These are phyloP conservation scores for Cercospora beticola DNA, from an alignment of 2,329 filamentous ascomycete species.

Conservation along the genomic window DNA sequence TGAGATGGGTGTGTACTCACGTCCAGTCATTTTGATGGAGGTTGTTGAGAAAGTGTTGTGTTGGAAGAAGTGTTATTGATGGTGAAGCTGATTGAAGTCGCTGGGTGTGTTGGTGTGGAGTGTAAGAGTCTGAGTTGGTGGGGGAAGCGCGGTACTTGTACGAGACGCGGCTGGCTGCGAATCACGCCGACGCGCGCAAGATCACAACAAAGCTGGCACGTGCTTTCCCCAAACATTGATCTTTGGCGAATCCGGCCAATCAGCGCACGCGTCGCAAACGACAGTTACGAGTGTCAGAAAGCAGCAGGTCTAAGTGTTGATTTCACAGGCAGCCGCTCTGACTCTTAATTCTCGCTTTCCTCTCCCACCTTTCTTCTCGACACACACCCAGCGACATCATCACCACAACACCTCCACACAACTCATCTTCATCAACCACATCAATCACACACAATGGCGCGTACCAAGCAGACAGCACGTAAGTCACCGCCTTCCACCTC, in stretches of 20 bases:
- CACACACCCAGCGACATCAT: conserved; percentile 26
- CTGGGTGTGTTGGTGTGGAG: conserved; percentile 28
- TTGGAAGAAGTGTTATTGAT: conserved; percentile 30
- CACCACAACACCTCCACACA: conserved; percentile 23
- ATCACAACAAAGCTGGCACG: conserved; percentile 18
- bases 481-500: conserved; percentile 40
- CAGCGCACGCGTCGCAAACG: conserved; percentile 4
- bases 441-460: conserved; percentile 48
- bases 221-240: conserved; percentile 6
- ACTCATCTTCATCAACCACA: conserved; percentile 34
- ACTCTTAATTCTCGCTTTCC: conserved; percentile 12
- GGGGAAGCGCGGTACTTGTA: conserved; percentile 16
- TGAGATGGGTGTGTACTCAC: conserved; percentile 40
- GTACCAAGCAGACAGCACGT: conserved; percentile 58
- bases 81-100: conserved; percentile 27
- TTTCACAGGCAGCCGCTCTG: conserved; percentile 8
- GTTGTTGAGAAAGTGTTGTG: conserved; percentile 26
- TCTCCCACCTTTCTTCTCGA: conserved; percentile 23
- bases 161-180: neutral
- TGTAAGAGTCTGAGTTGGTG: conserved; percentile 28
- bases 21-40: conserved; percentile 52
- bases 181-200: conserved; percentile 7
- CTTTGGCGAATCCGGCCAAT: conserved; percentile 6
- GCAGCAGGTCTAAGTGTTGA: conserved; percentile 5
- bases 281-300: conserved; percentile 8